These are phyloP conservation scores for Diplosphaera chodatii DNA, from an alignment of 139 green algal genomes.

Conservation along the genomic window DNA sequence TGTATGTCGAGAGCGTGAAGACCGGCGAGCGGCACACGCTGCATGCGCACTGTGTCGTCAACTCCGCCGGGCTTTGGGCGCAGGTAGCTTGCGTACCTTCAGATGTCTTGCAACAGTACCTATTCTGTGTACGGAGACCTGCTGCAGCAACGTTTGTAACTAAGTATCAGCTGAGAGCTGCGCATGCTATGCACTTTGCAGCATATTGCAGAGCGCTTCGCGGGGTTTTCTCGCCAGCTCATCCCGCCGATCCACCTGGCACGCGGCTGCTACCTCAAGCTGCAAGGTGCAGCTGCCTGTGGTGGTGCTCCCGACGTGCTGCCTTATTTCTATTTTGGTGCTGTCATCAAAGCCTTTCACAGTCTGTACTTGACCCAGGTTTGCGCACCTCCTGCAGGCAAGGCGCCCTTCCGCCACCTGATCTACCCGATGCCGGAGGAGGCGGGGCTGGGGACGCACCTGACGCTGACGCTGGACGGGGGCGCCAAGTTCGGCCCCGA, in stretches of 20 bases:
- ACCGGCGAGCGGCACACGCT: constrained; percentile 25
- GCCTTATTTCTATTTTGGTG: no score
- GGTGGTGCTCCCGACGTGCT: no score
- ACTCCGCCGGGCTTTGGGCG: constrained; percentile 46
- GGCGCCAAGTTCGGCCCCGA: constrained; percentile 81
- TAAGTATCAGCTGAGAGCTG: no score
- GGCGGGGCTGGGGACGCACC: constrained; percentile 79
- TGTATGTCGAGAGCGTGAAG: constrained; percentile 38
- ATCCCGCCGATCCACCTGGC: constrained; percentile 55
- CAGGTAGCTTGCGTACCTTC: background rate
- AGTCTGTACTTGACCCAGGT: no score
- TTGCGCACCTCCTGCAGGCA: no score
- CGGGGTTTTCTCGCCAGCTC: constrained; percentile 21
- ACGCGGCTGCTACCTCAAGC: constrained; percentile 52
- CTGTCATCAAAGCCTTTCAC: no score
- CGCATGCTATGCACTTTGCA: no score
- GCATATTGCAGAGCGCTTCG: constrained; percentile 25
- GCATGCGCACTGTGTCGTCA: constrained; percentile 41
- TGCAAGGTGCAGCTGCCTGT: no score
- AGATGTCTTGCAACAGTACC: no score
- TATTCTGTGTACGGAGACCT: no score
- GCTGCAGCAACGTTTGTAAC: no score
- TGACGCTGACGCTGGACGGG: constrained; percentile 80
- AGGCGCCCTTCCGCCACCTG: constrained; percentile 58
- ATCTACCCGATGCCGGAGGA: constrained; percentile 80